phyloP scores from a whole-genome alignment of 257 asterid species.

The Voacanga thouarsii region DNA sequence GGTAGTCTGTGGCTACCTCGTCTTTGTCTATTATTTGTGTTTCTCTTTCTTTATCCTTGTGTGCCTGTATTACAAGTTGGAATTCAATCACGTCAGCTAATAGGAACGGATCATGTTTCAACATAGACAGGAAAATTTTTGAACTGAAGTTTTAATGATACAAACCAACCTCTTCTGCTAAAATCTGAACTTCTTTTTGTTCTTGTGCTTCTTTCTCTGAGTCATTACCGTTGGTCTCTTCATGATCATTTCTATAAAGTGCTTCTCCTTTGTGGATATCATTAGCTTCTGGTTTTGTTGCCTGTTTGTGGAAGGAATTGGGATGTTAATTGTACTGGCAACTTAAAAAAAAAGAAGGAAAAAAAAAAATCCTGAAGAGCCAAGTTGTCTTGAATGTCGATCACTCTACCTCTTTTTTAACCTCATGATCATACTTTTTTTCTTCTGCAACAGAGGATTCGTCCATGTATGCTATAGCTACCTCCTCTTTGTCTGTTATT shows the following conservation, averaged over 20 bases:
- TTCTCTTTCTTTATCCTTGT: background rate
- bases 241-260: background rate
- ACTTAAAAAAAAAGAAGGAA: too few relatives aligned
- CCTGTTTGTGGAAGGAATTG: too few relatives aligned
- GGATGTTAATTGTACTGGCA: too few relatives aligned
- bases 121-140: background rate
- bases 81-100: background rate
- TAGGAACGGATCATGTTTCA: background rate
- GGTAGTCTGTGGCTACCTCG: background rate
- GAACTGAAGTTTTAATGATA: background rate
- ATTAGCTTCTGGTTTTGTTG: too few relatives aligned
- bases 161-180: slow-evolving; percentile 4
- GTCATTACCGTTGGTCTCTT: background rate
- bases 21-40: background rate
- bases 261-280: background rate
- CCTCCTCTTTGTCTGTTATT: background rate
- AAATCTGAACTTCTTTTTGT: background rate
- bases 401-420: background rate
- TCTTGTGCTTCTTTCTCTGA: background rate
- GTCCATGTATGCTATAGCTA: background rate
- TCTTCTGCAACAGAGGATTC: background rate
- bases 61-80: background rate
- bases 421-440: background rate
- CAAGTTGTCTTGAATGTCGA: background rate
- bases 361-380: too few relatives aligned